These are phyloP conservation scores for Mycosphaerella sp. DNA, from an alignment of 2,329 filamentous ascomycete genomes.

Conservation along the genomic window DNA sequence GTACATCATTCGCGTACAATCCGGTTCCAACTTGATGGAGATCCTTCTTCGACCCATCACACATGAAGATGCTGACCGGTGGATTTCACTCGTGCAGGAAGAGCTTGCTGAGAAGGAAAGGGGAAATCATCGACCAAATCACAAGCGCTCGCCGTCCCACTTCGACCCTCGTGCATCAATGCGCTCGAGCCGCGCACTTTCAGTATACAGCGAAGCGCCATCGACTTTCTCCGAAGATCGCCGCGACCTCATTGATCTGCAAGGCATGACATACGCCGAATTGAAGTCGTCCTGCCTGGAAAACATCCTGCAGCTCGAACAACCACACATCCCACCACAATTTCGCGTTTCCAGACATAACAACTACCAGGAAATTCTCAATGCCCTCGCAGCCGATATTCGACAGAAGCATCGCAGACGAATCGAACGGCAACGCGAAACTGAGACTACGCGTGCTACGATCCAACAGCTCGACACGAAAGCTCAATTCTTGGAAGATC, in stretches of 20 bases:
- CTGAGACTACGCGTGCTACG: slow-evolving; percentile 75
- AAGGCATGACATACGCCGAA: slow-evolving; percentile 81
- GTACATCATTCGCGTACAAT: slow-evolving; percentile 96
- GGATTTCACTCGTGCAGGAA: slow-evolving; percentile 72
- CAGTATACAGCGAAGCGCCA: slow-evolving; percentile 39
- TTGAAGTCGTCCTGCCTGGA: slow-evolving; percentile 90
- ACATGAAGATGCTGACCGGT: slow-evolving; percentile 81
- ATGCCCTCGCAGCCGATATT: slow-evolving; percentile 93
- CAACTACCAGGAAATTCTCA: slow-evolving; percentile 95
- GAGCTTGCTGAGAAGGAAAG: slow-evolving; percentile 55
- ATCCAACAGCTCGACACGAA: slow-evolving; percentile 73
- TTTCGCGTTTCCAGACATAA: slow-evolving; percentile 83
- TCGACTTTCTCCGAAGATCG: slow-evolving; percentile 33
- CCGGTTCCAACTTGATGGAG: slow-evolving; percentile 84
- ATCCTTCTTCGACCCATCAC: slow-evolving; percentile 88
- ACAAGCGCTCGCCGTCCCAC: slow-evolving; percentile 24
- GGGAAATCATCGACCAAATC: slow-evolving; percentile 34
- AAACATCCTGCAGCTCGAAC: slow-evolving; percentile 85
- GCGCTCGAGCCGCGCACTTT: slow-evolving; percentile 28
- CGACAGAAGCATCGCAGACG: slow-evolving; percentile 91
- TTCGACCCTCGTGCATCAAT: slow-evolving; percentile 32
- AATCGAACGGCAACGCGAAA: slow-evolving; percentile 82
- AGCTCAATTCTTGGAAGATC: slow-evolving; percentile 85
- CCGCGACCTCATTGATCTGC: slow-evolving; percentile 71
- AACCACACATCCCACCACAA: slow-evolving; percentile 43